Evolutionary conservation across 495 filamentous ascomycete genomes (phyloP), one percentile per base, ranked within the genome.

Genomic region (Astrothelium subdiscretum): DNA sequence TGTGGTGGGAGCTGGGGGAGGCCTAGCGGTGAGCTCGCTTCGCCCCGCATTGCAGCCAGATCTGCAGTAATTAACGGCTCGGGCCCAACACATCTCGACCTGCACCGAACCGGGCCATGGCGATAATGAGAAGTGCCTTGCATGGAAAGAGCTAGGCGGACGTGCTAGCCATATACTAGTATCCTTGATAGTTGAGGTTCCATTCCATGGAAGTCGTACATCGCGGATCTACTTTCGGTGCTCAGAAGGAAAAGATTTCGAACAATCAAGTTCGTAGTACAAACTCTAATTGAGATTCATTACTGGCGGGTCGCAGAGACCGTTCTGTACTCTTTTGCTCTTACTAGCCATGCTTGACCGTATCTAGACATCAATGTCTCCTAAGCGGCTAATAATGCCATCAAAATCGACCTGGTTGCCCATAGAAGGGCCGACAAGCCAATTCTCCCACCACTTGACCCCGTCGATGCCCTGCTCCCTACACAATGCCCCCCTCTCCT

Each of bases 371-470:
- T 29, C 48, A 20, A 29, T 29, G 24, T 15, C 24, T 5, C 11
- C 20, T 10, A 27, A 29, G 24, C 15, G 10, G 11, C 24, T 26
- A 10, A 26, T 5, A n/a, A 54, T 54, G 8, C 24, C 24, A 54
- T 54, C 48, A 8, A 29, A 8, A 3, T 54, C 48, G 24, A 15
- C 5, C n/a, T 29, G 20, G 29, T 20, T 15, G 8, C 24, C 48
- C 48, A 29, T 5, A 11, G 48, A 54, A 54, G 12, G 48, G 11
- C 20, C 2, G 8, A 54, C 48, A 26, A 54, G 48, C 48, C 48
- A 54, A 54, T 77, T 77, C 65, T 77, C 73, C 74, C 74, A 77
- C 64, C 74, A 77, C 59, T 71, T 65, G 44, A 74, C 63, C 11
- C 74, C 74, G 63, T 76, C 74, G 3, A 77, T 44, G 43, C 71